phyloP scores from a whole-genome alignment of 768 basidiomycete species.

The Suillus decipiens region DNA sequence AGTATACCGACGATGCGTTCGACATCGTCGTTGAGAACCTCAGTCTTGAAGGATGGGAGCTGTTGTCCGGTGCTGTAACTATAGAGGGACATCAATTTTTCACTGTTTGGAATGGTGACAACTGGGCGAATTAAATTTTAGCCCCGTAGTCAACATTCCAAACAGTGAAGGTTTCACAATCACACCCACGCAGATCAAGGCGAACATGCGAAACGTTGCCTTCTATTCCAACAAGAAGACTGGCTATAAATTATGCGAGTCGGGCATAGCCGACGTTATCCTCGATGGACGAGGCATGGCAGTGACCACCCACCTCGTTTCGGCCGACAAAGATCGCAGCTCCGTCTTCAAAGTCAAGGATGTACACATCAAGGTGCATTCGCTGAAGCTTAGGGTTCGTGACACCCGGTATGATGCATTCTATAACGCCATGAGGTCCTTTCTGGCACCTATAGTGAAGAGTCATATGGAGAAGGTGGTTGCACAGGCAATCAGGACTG shows the following conservation, averaged over 20 bases:
- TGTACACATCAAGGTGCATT: constrained; percentile 82
- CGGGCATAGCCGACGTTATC: constrained; percentile 83
- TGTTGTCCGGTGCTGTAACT: constrained; percentile 79
- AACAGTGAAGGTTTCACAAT: no score
- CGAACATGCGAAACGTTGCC: constrained; percentile 90
- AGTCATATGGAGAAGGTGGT: constrained; percentile 61
- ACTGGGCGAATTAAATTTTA: no score
- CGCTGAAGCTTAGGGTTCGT: constrained; percentile 86
- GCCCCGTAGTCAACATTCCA: no score
- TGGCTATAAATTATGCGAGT: constrained; percentile 79
- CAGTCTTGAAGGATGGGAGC: constrained; percentile 81
- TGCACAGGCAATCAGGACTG: constrained; percentile 70
- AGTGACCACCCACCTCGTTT: constrained; percentile 62
- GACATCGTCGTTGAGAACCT: constrained; percentile 95
- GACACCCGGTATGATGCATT: constrained; percentile 89
- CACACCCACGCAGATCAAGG: constrained; percentile 83
- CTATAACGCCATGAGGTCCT: constrained; percentile 81
- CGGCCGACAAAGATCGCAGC: constrained; percentile 59
- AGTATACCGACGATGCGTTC: constrained; percentile 85
- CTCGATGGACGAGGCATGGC: constrained; percentile 82
- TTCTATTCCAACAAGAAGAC: constrained; percentile 89
- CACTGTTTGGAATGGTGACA: no score
- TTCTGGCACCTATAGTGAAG: constrained; percentile 84
- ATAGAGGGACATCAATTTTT: constrained; percentile 76
- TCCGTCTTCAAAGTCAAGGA: constrained; percentile 75